These are phyloP conservation scores for Candida vartiovaarae DNA, from an alignment of 805 yeast species.

Conservation along the genomic window DNA sequence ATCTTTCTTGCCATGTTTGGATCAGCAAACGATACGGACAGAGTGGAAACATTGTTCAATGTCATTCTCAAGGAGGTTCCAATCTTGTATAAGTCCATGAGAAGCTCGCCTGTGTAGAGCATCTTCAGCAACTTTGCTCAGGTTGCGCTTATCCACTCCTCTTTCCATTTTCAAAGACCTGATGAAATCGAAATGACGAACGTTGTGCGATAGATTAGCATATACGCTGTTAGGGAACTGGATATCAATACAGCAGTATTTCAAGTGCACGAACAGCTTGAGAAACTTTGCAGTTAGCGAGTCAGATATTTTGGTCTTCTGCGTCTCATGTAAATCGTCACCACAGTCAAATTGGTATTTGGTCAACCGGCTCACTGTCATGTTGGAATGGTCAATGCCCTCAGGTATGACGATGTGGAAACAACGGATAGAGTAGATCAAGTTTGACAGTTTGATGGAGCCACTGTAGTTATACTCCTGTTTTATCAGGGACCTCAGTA, in stretches of 20 bases:
- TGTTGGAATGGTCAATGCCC: not conserved
- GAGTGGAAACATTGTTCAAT: not conserved
- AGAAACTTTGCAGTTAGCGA: not conserved
- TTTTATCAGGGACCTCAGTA: not conserved
- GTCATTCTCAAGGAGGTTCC: constrained; percentile 2
- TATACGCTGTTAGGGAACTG: not conserved
- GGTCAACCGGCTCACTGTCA: not conserved
- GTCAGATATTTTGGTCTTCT: too few species aligned
- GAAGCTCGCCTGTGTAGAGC: not conserved
- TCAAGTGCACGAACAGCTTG: not conserved
- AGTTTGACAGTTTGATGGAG: not conserved
- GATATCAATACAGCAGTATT: not conserved
- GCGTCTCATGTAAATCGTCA: not conserved
- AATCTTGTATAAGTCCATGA: constrained; percentile 2
- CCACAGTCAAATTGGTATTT: not conserved
- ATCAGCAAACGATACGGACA: constrained; percentile 7
- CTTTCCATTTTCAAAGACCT: not conserved
- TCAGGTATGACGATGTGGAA: not conserved
- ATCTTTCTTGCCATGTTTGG: constrained; percentile 1
- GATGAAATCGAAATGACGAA: not conserved
- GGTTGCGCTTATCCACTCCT: not conserved
- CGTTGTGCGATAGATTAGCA: not conserved
- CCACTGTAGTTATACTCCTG: not conserved
- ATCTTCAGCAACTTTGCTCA: not conserved
- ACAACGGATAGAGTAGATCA: not conserved